phyloP scores from a whole-genome alignment of 225 moss, liverwort and hornwort species.

The Ulota crispa region DNA sequence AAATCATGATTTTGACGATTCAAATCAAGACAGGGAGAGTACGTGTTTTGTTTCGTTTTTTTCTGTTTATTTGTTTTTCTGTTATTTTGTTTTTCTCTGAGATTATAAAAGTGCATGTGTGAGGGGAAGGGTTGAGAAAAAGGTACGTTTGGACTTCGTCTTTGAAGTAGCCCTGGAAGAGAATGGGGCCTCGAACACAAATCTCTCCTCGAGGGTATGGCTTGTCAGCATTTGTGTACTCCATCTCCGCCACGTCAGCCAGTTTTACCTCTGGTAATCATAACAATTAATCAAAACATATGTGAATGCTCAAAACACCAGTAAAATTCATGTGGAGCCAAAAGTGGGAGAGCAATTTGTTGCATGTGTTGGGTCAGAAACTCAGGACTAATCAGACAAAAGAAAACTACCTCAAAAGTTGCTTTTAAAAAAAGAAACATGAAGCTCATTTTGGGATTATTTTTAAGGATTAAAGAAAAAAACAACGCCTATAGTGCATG shows the following conservation, averaged over 20 bases:
- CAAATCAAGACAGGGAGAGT: too few species aligned
- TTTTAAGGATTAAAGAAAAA: too few species aligned
- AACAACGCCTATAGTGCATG: too few species aligned
- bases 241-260: slow-evolving; percentile 91
- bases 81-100: too few species aligned
- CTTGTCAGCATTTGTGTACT: slow-evolving; percentile 82
- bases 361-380: background rate
- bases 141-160: slow-evolving; percentile 85
- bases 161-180: slow-evolving; percentile 94
- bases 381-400: background rate
- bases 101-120: too few species aligned
- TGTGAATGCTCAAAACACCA: too few species aligned
- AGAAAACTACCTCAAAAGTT: background rate
- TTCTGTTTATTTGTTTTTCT: too few species aligned
- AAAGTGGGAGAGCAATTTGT: background rate
- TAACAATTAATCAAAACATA: too few species aligned
- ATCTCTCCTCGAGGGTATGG: slow-evolving; percentile 93
- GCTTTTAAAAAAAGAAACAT: background rate
- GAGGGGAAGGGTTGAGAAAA: background rate
- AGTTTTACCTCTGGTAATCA: slow-evolving; percentile 71
- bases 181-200: slow-evolving; percentile 81
- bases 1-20: too few species aligned
- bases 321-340: background rate
- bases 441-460: too few species aligned
- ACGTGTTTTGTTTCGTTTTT: too few species aligned